phyloP scores from a whole-genome alignment of 2,329 filamentous ascomycete genomes.

The Bisporella sp. region DNA sequence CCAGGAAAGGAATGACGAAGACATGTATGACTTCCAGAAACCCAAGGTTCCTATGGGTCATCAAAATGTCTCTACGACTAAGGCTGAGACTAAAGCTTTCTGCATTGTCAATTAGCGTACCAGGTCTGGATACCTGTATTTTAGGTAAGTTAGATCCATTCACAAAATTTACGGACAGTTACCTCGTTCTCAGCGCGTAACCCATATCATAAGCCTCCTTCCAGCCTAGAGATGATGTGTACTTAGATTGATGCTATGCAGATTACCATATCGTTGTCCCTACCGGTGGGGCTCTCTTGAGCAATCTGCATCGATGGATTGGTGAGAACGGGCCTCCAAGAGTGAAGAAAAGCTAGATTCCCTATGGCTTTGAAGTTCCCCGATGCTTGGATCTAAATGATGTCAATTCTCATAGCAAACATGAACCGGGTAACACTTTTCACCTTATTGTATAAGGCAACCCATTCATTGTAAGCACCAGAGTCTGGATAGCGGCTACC shows the following conservation, averaged over 20 bases:
- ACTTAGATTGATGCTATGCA: background rate
- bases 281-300: conserved; percentile 53
- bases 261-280: conserved; percentile 16
- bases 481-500: conserved; percentile 56
- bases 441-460: conserved; percentile 30
- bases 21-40: too few species aligned
- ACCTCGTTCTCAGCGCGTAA: conserved; percentile 41
- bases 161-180: background rate
- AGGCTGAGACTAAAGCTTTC: too few species aligned
- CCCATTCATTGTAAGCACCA: conserved; percentile 53
- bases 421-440: conserved; percentile 28
- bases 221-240: background rate
- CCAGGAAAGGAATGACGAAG: too few species aligned
- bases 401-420: background rate
- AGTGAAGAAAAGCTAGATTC: conserved; percentile 47
- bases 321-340: conserved; percentile 51
- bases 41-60: too few species aligned
- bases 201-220: conserved; percentile 54
- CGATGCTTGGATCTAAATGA: conserved; percentile 41
- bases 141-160: conserved; percentile 3
- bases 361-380: conserved; percentile 44
- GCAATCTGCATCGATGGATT: conserved; percentile 49
- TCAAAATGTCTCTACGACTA: too few species aligned
- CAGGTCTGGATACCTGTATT: conserved; percentile 38
- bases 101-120: too few species aligned